Conservation (phyloP, 306 rosid genomes). For the Fagus sylvatica region DNA sequence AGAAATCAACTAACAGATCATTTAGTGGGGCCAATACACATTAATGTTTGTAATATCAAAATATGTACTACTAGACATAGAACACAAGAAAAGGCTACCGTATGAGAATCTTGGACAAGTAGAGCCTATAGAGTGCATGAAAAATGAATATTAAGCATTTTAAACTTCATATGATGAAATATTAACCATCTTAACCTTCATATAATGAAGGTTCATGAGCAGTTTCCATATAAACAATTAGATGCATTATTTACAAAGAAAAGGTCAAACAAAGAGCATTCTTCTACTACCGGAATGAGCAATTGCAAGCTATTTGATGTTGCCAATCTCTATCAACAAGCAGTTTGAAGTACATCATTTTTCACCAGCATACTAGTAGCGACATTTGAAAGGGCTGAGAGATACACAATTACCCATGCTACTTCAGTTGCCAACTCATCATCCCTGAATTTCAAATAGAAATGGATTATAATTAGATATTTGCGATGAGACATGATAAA, state of each 20-base stretch:
- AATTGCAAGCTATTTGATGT: conserved; percentile 76
- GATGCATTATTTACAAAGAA: conserved; percentile 4
- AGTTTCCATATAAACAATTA: neutral
- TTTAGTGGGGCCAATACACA: neutral
- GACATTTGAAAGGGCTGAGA: conserved; percentile 86
- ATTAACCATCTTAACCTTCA: neutral
- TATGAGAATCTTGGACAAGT: neutral
- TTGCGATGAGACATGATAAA: neutral
- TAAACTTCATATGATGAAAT: neutral
- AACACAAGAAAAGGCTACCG: neutral
- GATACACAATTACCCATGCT: conserved; percentile 94
- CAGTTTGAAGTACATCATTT: conserved; percentile 73
- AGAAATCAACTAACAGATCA: neutral
- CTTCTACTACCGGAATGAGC: conserved; percentile 76
- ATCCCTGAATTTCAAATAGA: conserved; percentile 59
- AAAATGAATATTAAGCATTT: neutral
- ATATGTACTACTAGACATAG: neutral
- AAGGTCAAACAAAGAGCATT: conserved; percentile 1
- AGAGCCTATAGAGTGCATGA: neutral
- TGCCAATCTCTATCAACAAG: conserved; percentile 80
- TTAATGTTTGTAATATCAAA: neutral
- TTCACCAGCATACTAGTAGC: conserved; percentile 75
- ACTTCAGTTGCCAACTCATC: conserved; percentile 94
- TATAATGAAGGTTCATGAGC: neutral
- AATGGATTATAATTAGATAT: neutral